Base-by-base conservation (phyloP, 306 rosid species). In the Rosa multiflora region DNA sequence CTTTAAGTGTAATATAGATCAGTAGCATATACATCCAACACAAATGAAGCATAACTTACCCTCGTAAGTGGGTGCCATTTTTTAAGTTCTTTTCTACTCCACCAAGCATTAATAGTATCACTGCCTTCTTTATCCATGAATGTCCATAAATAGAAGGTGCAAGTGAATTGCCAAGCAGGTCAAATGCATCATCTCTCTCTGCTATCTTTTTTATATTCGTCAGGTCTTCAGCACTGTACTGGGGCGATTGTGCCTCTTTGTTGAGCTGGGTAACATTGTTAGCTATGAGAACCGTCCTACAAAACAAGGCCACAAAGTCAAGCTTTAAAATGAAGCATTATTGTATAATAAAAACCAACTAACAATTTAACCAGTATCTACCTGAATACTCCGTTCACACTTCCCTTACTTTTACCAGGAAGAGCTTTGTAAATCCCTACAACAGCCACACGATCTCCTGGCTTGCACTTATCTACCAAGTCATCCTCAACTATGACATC, bases 141-240 rank as follows among this genome's bases (percentile, higher is more conserved):
- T 95, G 99, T 15, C 99, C 99, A 75, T 91, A 91, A 77, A 95
- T 95, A 67, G 99, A 95, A 69, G 99, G 99, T 68, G 99, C 99
- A 26, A 95, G 95, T 74, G 99, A 95, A 82, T 84, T 93, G 23
- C 98, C 97, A 39, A 95, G 99, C 15, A 95, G 89, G 63, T 95
- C 96, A 89, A 95, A 95, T 76, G 94, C 35, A 85, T 95, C 99
- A 69, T 86, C 90, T 80, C 98, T 90, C 86, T 93, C 90, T 8
- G 99, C 97, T 83, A 95, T 87, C 82, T 89, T 82, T 82, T 91
- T 93, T 48, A 95, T 95, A 81, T 83, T 88, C 73, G 87, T 91
- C 40, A 95, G 82, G 87, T 95, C 99, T 18, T 89, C 96, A 48
- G 94, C 81, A 48, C 91, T 88, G 80, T 90, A 95, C 39, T 86